phyloP scores from a whole-genome alignment of 2,329 filamentous ascomycete species.

The Escovopsis sp. region DNA sequence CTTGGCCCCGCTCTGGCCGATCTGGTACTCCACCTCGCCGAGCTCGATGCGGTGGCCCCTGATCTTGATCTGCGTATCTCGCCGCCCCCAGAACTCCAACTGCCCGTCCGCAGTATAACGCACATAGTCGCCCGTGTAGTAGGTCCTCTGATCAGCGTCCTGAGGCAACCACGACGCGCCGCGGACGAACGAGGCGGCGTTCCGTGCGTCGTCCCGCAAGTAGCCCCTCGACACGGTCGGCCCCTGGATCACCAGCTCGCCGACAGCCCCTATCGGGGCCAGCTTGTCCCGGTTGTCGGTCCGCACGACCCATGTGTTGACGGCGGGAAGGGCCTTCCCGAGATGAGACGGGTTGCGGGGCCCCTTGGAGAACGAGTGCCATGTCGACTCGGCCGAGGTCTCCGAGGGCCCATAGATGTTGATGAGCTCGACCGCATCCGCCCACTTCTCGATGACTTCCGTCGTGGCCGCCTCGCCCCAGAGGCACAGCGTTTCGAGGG shows the following conservation, averaged over 20 bases:
- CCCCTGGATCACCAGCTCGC: conserved; percentile 3
- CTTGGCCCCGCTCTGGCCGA: background rate
- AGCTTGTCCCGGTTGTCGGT: background rate
- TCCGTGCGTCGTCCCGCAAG: conserved; percentile 12
- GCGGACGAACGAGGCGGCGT: conserved; percentile 5
- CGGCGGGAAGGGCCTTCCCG: background rate
- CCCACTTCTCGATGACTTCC: conserved; percentile 4
- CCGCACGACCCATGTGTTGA: background rate
- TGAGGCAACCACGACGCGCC: background rate
- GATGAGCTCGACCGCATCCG: background rate
- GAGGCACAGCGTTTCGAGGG: background rate
- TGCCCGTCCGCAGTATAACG: conserved; percentile 21
- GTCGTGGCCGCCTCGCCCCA: conserved; percentile 1
- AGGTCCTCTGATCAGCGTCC: conserved; percentile 11
- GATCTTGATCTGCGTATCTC: conserved; percentile 41
- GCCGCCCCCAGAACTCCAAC: conserved; percentile 30
- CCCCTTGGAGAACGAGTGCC: background rate
- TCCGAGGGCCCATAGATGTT: conserved; percentile 4
- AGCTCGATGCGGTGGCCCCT: conserved; percentile 39
- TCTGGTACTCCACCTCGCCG: conserved; percentile 7
- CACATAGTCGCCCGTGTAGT: conserved; percentile 31
- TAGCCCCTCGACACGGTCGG: conserved; percentile 2
- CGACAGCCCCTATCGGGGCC: conserved; percentile 1
- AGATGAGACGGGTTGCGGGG: background rate
- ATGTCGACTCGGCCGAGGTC: background rate